phyloP scores from a whole-genome alignment of 2,329 filamentous ascomycete species.

The Dothideomycetes sp. region DNA sequence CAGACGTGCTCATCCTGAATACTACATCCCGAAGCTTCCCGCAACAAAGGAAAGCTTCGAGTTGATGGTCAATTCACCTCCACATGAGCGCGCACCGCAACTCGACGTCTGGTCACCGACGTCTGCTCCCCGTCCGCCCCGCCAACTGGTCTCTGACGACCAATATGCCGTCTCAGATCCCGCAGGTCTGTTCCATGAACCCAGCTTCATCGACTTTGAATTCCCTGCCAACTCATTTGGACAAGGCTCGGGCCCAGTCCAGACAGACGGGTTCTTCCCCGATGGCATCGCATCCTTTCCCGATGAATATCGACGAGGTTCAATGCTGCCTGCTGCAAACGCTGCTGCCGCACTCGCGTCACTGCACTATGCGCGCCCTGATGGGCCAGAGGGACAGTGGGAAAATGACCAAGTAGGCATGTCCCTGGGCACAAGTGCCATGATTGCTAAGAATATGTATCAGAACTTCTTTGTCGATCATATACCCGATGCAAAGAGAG shows the following conservation, averaged over 20 bases:
- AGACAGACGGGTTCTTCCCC: constrained; percentile 11
- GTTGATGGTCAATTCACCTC: constrained; percentile 88
- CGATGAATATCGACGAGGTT: constrained; percentile 58
- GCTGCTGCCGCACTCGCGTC: constrained; percentile 82
- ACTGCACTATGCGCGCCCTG: constrained; percentile 67
- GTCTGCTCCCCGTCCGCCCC: constrained; percentile 8
- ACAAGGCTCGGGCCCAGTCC: constrained; percentile 19
- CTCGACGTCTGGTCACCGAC: constrained; percentile 20
- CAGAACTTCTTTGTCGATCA: constrained; percentile 33
- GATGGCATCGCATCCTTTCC: constrained; percentile 25
- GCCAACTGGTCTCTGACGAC: constrained; percentile 10
- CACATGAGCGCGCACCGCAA: constrained; percentile 50
- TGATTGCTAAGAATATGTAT: constrained; percentile 8
- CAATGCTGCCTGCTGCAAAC: constrained; percentile 56
- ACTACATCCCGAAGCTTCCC: constrained; percentile 95
- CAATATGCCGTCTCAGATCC: constrained; percentile 19
- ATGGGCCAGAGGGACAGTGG: constrained; percentile 61
- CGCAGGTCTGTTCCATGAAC: constrained; percentile 23
- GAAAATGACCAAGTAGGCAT: constrained; percentile 63
- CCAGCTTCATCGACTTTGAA: constrained; percentile 19
- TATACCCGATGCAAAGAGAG: constrained; percentile 10
- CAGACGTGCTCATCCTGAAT: constrained; percentile 86
- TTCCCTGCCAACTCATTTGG: constrained; percentile 21
- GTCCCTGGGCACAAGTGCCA: constrained; percentile 6
- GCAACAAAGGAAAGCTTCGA: constrained; percentile 96